Conservation (phyloP, 1,284 basidiomycete species). For the Sporisorium sorghi region DNA sequence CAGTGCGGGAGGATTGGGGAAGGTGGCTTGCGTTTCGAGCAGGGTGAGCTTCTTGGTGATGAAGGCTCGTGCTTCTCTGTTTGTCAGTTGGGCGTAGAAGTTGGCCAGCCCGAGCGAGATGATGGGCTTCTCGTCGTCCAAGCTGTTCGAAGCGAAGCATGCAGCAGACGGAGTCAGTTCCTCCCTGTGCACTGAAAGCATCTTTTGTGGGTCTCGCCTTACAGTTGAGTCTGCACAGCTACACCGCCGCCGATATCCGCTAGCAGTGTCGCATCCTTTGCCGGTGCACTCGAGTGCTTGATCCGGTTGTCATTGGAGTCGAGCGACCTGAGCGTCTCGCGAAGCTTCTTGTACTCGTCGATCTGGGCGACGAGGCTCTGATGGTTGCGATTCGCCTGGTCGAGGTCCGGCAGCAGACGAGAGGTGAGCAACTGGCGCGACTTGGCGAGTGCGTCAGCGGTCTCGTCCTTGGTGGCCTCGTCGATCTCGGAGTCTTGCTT, state of each 20-base stretch:
- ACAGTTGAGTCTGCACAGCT: conserved; percentile 27
- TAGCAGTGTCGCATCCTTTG: conserved; percentile 9
- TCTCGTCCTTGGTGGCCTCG: conserved; percentile 44
- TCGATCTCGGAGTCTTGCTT: conserved; percentile 32
- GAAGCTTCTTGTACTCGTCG: conserved; percentile 39
- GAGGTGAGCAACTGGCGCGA: conserved; percentile 46
- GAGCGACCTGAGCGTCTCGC: conserved; percentile 29
- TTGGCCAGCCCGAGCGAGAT: conserved; percentile 43
- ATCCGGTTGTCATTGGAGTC: conserved; percentile 17
- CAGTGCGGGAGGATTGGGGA: not conserved
- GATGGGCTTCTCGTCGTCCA: conserved; percentile 39
- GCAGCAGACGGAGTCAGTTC: too few relatives aligned
- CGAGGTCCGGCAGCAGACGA: conserved; percentile 45
- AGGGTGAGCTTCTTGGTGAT: conserved; percentile 45
- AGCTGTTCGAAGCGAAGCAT: not conserved
- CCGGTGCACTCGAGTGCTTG: not conserved
- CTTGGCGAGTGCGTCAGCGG: conserved; percentile 38
- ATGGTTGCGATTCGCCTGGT: conserved; percentile 36
- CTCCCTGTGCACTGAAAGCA: too few relatives aligned
- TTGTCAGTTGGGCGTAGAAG: conserved; percentile 47
- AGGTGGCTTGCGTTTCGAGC: conserved; percentile 27
- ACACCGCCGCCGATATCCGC: conserved; percentile 39
- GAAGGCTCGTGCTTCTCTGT: conserved; percentile 48
- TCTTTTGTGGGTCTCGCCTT: not conserved
- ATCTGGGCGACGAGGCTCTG: conserved; percentile 37